Evolutionary conservation across 495 filamentous ascomycete species (phyloP), one percentile per base, ranked within the genome.

Genomic region (Neurospora discreta): DNA sequence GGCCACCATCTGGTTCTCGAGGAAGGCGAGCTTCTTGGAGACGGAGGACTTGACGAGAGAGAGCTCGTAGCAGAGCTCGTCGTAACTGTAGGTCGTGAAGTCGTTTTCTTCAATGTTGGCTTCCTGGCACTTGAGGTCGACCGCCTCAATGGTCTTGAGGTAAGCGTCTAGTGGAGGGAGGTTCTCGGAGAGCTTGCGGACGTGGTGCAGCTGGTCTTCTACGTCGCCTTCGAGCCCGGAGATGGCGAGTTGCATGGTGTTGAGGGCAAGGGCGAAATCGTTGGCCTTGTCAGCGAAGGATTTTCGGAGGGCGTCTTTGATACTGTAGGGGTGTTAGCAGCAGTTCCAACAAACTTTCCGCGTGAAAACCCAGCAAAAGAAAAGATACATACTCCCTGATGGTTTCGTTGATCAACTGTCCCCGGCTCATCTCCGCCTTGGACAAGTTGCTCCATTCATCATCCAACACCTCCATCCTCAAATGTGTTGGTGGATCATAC

Each of bases 21-120:
- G 86, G 84, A 99, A 99, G 36, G 92, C 89, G 39, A 99, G 86
- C 81, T 98, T 98, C 83, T 98, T 98, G 60, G 91, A 89, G 46
- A 99, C 95, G 38, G 91, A 94, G 18, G 91, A 90, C 72, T 92
- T 92, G 39, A 98, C 95, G 5, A 99, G 86, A 7, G 92, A 92
- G 43, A 98, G 86, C 79, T 99, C 95, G 85, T 99, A 99, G 65
- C 89, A 89, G 23, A 99, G 87, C 79, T 99, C 95, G 78, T 99
- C 95, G 77, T 97, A 93, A 13, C 93, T 96, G 82, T 97, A 98
- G 3, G 95, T 97, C 6, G 95, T 99, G 82, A 95, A 97, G 81
- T 99, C 95, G 80, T 99, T 99, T 78, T 99, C 95, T 80, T 99
- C 95, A 65, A 98, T 97, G 80, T 98, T 98, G 60, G 95, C 95